These are phyloP conservation scores for Panellus pusillus DNA, from an alignment of 768 basidiomycete species.

Conservation along the genomic window DNA sequence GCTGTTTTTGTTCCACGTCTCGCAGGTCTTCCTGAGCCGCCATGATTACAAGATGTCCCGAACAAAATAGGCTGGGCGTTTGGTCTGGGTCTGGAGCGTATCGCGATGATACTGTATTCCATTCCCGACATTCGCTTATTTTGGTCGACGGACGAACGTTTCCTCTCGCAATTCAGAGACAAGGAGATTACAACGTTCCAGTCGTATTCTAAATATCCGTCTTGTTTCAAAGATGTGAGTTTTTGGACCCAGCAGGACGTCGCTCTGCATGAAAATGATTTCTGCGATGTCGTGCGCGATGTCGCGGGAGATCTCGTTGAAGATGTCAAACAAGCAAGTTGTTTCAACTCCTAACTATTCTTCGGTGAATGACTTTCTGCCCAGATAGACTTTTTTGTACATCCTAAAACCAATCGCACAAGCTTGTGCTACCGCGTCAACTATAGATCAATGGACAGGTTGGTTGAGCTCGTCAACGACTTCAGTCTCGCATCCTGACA, in stretches of 20 bases:
- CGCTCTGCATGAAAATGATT: conserved; percentile 88
- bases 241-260: conserved; percentile 78
- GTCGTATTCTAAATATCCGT: conserved; percentile 90
- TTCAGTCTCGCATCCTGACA: background rate
- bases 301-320: conserved; percentile 91
- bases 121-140: conserved; percentile 98
- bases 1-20: conserved; percentile 31
- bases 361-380: conserved; percentile 16
- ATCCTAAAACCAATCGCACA: conserved; percentile 80
- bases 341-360: background rate
- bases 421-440: conserved; percentile 90
- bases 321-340: conserved; percentile 77
- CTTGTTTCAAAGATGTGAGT: conserved; percentile 91
- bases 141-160: conserved; percentile 90
- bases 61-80: conserved; percentile 97
- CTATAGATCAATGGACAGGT: conserved; percentile 97
- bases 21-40: conserved; percentile 6
- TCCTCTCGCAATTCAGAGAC: conserved; percentile 80
- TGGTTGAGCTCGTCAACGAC: conserved; percentile 15
- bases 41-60: conserved; percentile 53
- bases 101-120: conserved; percentile 95
- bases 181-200: conserved; percentile 82
- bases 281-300: conserved; percentile 93
- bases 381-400: conserved; percentile 88
- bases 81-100: conserved; percentile 93